A percentile compares a stretch with the other conserved stretches of the same genome.
Evolutionary conservation across 192 early-diverging fungal species (phyloP).

Genomic region (Gaertneriomyces semiglobifer): DNA sequence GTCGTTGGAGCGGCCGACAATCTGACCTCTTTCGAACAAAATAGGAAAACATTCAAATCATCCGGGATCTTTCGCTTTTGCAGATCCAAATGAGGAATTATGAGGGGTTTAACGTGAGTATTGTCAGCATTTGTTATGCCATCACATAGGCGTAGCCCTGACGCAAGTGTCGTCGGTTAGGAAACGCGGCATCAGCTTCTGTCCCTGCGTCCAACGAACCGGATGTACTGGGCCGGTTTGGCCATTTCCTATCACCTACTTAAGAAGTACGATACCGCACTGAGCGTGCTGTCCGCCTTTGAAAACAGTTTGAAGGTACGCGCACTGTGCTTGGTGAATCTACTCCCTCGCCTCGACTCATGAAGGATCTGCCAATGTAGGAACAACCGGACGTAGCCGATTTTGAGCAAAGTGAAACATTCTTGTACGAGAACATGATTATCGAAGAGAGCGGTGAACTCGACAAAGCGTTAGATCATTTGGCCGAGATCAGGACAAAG

Average conservation of each 20-base stretch:
- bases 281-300: slow-evolving; percentile 66
- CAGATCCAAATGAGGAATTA: slow-evolving; percentile 86
- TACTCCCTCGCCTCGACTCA: background rate
- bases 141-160: background rate
- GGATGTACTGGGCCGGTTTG: slow-evolving; percentile 80
- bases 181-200: slow-evolving; percentile 69
- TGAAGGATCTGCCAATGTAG: background rate
- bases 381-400: slow-evolving; percentile 35
- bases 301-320: slow-evolving; percentile 67
- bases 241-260: slow-evolving; percentile 81
- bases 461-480: slow-evolving; percentile 69
- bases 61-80: slow-evolving; percentile 82
- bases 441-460: slow-evolving; percentile 80
- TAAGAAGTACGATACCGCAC: slow-evolving; percentile 69
- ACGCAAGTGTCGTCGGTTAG: slow-evolving; percentile 21
- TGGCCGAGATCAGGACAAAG: slow-evolving; percentile 68
- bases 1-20: background rate
- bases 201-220: slow-evolving; percentile 62
- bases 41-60: slow-evolving; percentile 87
- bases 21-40: slow-evolving; percentile 11
- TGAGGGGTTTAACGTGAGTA: slow-evolving; percentile 67
- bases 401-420: slow-evolving; percentile 77
- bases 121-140: background rate
- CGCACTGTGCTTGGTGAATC: background rate
- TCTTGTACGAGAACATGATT: slow-evolving; percentile 82